Evolutionary conservation across 805 yeast genomes (phyloP).

Genomic region (Metschnikowia koreensis): DNA sequence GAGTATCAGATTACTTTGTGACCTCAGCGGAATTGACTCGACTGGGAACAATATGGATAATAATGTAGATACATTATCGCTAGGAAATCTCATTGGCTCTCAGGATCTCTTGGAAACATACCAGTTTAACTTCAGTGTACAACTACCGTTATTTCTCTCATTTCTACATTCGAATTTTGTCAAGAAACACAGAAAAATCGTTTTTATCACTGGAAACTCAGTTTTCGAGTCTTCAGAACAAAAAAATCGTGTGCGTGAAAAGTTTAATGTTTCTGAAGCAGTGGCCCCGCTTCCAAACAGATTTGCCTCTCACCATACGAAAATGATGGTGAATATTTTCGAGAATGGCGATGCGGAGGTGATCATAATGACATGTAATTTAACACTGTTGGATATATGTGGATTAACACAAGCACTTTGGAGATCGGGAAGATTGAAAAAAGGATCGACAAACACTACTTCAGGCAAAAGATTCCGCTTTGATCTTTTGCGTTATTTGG

Average conservation of each 20-base stretch:
- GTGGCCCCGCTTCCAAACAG: constrained; percentile 32
- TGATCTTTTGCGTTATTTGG: constrained; percentile 46
- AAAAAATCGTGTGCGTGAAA: constrained; percentile 2
- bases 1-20: constrained; percentile 25
- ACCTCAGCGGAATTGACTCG: constrained; percentile 22
- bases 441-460: constrained; percentile 10
- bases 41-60: background rate
- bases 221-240: constrained; percentile 3
- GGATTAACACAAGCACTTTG: constrained; percentile 66
- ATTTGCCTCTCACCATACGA: constrained; percentile 60
- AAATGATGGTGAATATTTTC: constrained; percentile 60
- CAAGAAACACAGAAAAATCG: constrained; percentile 19
- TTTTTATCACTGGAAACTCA: constrained; percentile 31
- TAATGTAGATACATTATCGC: constrained; percentile 28
- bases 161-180: constrained; percentile 28
- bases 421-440: constrained; percentile 49
- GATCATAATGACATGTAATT: constrained; percentile 58
- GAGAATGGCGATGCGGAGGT: constrained; percentile 46
- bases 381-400: constrained; percentile 52
- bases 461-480: constrained; percentile 36
- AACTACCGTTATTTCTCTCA: constrained; percentile 38
- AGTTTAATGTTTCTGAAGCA: constrained; percentile 29
- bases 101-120: constrained; percentile 33
- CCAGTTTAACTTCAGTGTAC: constrained; percentile 50
- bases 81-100: constrained; percentile 31